A percentile compares a stretch with the other conserved stretches of the same genome.
Evolutionary conservation across 108 stramenopile species (phyloP).

Genomic region (Cyclostephanos invisitatus): DNA sequence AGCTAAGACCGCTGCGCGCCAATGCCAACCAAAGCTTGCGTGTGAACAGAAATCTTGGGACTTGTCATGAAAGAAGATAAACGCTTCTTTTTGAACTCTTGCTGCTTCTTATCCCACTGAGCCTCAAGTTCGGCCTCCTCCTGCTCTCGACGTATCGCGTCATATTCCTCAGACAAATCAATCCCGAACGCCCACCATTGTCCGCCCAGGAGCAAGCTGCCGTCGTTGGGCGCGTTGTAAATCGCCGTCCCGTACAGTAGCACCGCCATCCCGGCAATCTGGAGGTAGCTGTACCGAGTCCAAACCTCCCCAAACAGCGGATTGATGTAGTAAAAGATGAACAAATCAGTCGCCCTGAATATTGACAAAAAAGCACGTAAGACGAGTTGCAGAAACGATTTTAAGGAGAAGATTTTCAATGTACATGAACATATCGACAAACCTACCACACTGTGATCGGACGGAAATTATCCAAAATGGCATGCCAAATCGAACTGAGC

Average conservation of each 20-base stretch:
- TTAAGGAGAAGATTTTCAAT: background rate
- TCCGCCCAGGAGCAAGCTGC: slow-evolving; percentile 77
- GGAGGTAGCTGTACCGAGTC: slow-evolving; percentile 85
- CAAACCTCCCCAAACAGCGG: slow-evolving; percentile 86
- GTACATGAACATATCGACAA: background rate
- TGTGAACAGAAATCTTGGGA: slow-evolving; percentile 60
- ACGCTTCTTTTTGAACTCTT: slow-evolving; percentile 54
- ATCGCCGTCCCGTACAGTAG: slow-evolving; percentile 94
- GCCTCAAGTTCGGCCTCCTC: slow-evolving; percentile 59
- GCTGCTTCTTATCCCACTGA: slow-evolving; percentile 52
- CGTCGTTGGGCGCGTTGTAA: slow-evolving; percentile 93
- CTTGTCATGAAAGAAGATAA: slow-evolving; percentile 63
- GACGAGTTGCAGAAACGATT: background rate
- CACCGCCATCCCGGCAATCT: slow-evolving; percentile 86
- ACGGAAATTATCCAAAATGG: slow-evolving; percentile 96
- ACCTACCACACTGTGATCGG: slow-evolving; percentile 88
- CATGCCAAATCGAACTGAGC: slow-evolving; percentile 94
- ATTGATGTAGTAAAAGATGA: slow-evolving; percentile 86
- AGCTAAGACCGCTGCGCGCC: slow-evolving; percentile 36
- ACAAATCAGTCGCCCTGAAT: slow-evolving; percentile 77
- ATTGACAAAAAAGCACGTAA: background rate
- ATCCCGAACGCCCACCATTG: slow-evolving; percentile 70
- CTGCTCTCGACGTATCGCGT: slow-evolving; percentile 52
- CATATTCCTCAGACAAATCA: slow-evolving; percentile 67
- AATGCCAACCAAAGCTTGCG: slow-evolving; percentile 59